Evolutionary conservation across 2,329 filamentous ascomycete genomes (phyloP), one percentile per base, ranked within the genome.

Genomic region (Leptographium galeiforme): DNA sequence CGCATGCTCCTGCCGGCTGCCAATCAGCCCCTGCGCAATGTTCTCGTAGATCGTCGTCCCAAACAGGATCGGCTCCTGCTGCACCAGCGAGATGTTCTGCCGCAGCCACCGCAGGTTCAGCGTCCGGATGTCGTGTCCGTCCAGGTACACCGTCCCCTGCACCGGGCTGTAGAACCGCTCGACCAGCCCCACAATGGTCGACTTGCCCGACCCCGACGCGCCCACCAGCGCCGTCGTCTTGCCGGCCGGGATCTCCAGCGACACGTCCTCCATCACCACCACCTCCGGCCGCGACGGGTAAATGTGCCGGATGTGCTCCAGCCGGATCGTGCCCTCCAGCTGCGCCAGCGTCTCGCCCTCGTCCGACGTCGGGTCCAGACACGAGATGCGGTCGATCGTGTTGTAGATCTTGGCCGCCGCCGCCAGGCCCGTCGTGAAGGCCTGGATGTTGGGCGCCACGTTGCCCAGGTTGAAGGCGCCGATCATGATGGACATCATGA

Each of bases 111-210:
- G 81, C 39, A 97, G 76, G 63, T 97, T 97, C 50, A 97, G 72
- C 0, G 75, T 84, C 61, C 79, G 80, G 53, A 95, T 82, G 64
- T 95, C 85, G 59, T 84, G 81, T 8, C 87, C 91, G 64, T 97
- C 93, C 12, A 98, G 72, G 55, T 83, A 76, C 1, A 97, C 82
- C 19, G 78, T 70, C 25, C 93, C 93, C 34, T 78, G 78, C 38
- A 96, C 87, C 0, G 91, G 91, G 54, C 90, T 82, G 66, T 98
- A 98, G 67, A 97, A 97, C 18, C 93, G 81, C 69, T 97, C 91
- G 1, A 97, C 82, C 19, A 98, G 74, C 13, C 91, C 91, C 33
- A 97, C 85, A 57, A 97, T 90, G 0, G 93, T 97, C 62, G 85
- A 91, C 70, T 97, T 98, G 48, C 93, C 93, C 41, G 87, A 94